Evolutionary conservation across 2,329 filamentous ascomycete species (phyloP), one percentile per base, ranked within the genome.

Genomic region (Madurella mycetomatis): DNA sequence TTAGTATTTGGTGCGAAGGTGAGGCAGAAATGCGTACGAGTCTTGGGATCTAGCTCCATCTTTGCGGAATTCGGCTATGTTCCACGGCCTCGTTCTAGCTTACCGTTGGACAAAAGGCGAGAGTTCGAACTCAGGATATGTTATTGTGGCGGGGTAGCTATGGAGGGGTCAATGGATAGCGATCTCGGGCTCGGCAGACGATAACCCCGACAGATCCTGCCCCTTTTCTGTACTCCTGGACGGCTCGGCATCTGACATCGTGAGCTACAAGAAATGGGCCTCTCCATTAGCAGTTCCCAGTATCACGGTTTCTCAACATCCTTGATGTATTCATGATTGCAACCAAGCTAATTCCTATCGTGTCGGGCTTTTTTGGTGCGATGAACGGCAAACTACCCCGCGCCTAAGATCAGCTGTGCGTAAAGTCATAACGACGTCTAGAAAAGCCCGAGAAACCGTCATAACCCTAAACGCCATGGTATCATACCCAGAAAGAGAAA

Each of bases 11-110:
- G 9, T 5, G 12, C 7, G 1, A 19, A 13, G 11, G n/a, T 8
- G 31, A 15, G 12, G 47, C 18, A 40, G 25, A 2, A 1, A 15
- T 43, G 4, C 59, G n/a, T 62, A 65, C 64, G 56, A 17, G 55
- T 62, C 52, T 64, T 65, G 8, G 63, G 59, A 34, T 66, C 64
- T 49, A 60, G 58, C n/a, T 65, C 62, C 64, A 66, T 65, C 9
- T 43, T 56, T n/a, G 19, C 9, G n/a, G 16, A 47, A 31, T 12
- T 47, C 8, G 42, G 18, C 30, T 25, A 25, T 7, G 25, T 25
- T 25, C 7, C 25, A 7, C 25, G 25, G 7, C 25, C 7, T 25
- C 25, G 25, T 25, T 25, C 25, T 7, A 25, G 25, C 25, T 25
- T 4, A 25, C 25, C 25, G 25, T 25, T 25, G 25, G 25, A 25